phyloP scores from a whole-genome alignment of 169 alveolate species.

The Perkinsus olseni region DNA sequence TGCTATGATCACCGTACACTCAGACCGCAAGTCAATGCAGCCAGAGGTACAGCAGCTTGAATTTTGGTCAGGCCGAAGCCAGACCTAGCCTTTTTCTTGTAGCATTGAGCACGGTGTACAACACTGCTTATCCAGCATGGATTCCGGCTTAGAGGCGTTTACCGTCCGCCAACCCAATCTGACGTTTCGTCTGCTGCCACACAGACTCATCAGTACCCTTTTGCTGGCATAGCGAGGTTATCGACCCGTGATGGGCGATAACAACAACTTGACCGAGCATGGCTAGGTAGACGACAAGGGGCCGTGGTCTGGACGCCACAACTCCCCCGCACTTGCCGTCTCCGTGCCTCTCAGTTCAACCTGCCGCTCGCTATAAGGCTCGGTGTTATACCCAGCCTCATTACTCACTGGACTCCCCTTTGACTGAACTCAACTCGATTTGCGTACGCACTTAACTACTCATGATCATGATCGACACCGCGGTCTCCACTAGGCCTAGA shows the following conservation, averaged over 20 bases:
- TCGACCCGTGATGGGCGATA: neutral
- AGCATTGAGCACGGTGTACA: constrained; percentile 21
- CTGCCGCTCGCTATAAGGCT: neutral
- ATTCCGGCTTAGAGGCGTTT: constrained; percentile 39
- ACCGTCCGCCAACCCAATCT: neutral
- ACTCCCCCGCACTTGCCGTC: neutral
- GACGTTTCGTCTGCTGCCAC: neutral
- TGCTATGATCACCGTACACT: constrained; percentile 11
- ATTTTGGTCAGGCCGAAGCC: neutral
- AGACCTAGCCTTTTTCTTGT: constrained; percentile 17
- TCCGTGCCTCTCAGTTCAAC: neutral
- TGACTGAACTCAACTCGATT: too few species aligned
- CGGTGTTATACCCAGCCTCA: neutral
- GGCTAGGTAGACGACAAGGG: neutral
- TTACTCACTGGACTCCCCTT: too few species aligned
- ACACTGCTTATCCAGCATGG: constrained; percentile 43
- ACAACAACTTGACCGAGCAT: neutral
- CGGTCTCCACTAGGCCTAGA: neutral
- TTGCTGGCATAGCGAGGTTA: neutral
- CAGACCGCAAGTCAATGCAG: too few species aligned
- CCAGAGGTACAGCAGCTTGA: neutral
- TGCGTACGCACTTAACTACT: neutral
- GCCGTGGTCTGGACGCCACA: neutral
- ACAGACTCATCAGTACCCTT: neutral
- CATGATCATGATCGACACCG: neutral